Conservation (phyloP, 2,329 filamentous ascomycete genomes). For the Lasiodiplodia sp. region DNA sequence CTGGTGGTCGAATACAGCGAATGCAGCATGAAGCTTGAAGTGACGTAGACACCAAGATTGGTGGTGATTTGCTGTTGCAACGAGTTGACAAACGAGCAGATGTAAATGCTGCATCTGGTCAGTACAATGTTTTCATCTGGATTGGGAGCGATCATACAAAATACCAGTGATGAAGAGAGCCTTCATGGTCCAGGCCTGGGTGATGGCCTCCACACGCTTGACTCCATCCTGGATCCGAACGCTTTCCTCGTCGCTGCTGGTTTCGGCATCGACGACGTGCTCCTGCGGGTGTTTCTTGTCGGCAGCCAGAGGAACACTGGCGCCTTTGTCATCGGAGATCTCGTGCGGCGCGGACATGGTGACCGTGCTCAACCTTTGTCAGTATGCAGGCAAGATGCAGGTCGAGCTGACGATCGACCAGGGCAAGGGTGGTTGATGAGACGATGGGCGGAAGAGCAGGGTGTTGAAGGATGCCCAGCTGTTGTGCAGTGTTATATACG, state of each 20-base stretch:
- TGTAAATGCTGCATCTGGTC: constrained; percentile 44
- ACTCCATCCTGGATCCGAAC: constrained; percentile 43
- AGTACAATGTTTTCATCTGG: neutral
- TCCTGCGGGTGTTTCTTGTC: neutral
- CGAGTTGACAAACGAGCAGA: constrained; percentile 57
- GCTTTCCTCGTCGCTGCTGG: neutral
- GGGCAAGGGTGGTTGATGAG: neutral
- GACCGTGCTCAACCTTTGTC: neutral
- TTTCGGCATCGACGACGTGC: neutral
- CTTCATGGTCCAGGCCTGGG: constrained; percentile 42
- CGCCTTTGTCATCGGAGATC: neutral
- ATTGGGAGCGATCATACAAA: constrained; percentile 33
- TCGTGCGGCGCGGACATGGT: neutral
- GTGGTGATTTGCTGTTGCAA: constrained; percentile 51
- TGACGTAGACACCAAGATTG: constrained; percentile 53
- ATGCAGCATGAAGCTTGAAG: constrained; percentile 60
- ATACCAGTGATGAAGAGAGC: constrained; percentile 39
- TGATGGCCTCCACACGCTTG: constrained; percentile 44
- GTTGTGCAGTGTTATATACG: neutral
- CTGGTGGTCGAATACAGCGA: constrained; percentile 61
- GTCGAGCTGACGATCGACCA: neutral
- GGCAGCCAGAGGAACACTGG: neutral
- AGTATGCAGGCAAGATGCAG: neutral
- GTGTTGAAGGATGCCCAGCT: neutral
- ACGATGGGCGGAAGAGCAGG: neutral